Conservation (phyloP, 2,329 filamentous ascomycete genomes). For the Aureobasidium sp. region DNA sequence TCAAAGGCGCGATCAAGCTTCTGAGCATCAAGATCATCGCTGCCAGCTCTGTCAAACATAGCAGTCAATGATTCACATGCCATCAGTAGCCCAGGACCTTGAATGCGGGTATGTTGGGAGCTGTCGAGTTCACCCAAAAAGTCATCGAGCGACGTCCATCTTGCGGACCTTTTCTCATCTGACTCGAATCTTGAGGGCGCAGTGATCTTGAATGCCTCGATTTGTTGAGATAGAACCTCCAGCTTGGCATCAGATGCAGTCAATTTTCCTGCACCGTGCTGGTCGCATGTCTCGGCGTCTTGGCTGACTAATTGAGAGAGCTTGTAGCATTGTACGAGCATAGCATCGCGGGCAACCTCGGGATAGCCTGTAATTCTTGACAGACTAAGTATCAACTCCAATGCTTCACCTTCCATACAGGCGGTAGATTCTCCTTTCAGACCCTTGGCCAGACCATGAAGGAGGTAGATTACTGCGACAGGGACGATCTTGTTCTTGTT, state of each 20-base stretch:
- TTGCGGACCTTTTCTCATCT: background rate
- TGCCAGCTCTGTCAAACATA: conserved; percentile 21
- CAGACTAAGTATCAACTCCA: conserved; percentile 31
- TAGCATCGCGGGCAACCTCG: conserved; percentile 37
- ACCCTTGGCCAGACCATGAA: conserved; percentile 37
- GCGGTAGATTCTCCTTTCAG: conserved; percentile 19
- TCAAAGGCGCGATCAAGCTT: conserved; percentile 21
- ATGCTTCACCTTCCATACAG: conserved; percentile 22
- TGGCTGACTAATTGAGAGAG: conserved; percentile 23
- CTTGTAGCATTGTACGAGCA: background rate
- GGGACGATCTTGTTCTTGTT: conserved; percentile 23
- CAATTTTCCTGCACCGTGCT: background rate
- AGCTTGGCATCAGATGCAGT: conserved; percentile 9
- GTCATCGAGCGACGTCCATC: conserved; percentile 19
- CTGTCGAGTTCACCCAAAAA: conserved; percentile 25
- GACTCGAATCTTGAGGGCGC: background rate
- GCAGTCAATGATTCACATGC: conserved; percentile 24
- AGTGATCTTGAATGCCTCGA: background rate
- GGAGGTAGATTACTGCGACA: conserved; percentile 36
- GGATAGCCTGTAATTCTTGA: conserved; percentile 34
- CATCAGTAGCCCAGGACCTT: conserved; percentile 25
- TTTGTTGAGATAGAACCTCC: background rate
- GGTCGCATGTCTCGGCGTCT: background rate
- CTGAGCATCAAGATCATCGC: background rate
- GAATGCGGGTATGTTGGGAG: conserved; percentile 28